Evolutionary conservation across 495 filamentous ascomycete species (phyloP), one percentile per base, ranked within the genome.

Genomic region (Hypoxylon cercidicola): DNA sequence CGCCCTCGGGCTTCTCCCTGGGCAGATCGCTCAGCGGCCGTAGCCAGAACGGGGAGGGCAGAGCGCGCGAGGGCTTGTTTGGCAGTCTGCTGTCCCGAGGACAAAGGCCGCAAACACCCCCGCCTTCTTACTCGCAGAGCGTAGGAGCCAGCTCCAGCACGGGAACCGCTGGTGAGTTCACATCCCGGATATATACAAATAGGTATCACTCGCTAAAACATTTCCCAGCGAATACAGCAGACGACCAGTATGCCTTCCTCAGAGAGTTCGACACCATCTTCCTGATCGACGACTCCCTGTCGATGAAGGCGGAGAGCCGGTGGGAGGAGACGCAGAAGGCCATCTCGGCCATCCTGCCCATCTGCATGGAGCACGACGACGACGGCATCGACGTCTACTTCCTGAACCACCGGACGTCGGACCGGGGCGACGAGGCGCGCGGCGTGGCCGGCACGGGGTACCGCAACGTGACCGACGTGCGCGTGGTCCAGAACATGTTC

Each of bases 341-440:
- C 30, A 85, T 99, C 9, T 78, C 85, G 16, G 81, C 85, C 54
- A 93, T 99, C 75, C 84, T 94, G 0, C 91, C 90, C 0, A 89
- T 98, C 71, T 96, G 93, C 78, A 91, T 92, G 0, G 75, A 82
- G 37, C 88, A 92, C 79, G 93, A 97, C 75, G 66, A 76, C 10
- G 93, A 97, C 75, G 95, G 95, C n/a, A 89, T 99, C 63, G 95
- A 98, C 75, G 82, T 99, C 68, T 90, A 90, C 81, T 99, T 99
- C 78, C 82, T 99, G 32, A 98, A 99, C 81, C 67, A 79, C 70
- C 74, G 74, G 56, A 75, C 71, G 11, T 2, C 30, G 8, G 45
- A 70, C 37, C 28, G 48, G 6, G 64, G 63, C 1, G 61, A 62
- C 16, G 52, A 62, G 3, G 21, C 51, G 0, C 64, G 66, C 25